These are phyloP conservation scores for Globisporangium orthogonon DNA, from an alignment of 352 stramenopile species.

Conservation along the genomic window DNA sequence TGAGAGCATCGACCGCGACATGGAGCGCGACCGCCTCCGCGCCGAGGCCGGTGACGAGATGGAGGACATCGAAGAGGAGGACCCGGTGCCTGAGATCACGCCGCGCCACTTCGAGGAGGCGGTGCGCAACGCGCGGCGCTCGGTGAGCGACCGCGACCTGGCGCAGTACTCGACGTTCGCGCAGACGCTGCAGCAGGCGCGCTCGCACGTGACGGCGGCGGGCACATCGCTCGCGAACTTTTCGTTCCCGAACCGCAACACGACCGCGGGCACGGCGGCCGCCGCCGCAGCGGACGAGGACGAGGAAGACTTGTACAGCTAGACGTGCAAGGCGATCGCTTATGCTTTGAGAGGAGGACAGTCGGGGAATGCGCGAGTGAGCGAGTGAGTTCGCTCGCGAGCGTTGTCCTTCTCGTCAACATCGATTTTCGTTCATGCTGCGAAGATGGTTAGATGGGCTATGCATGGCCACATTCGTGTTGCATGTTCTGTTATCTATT, in stretches of 20 bases:
- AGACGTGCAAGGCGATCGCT: constrained; percentile 13
- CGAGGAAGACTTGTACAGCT: constrained; percentile 98
- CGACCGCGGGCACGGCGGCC: constrained; percentile 28
- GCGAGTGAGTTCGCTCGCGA: no score
- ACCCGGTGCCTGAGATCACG: constrained; percentile 94
- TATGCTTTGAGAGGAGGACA: no score
- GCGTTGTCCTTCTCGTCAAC: no score
- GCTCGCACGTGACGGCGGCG: constrained; percentile 91
- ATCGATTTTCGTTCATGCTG: no score
- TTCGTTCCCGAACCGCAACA: constrained; percentile 88
- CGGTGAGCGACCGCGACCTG: constrained; percentile 97
- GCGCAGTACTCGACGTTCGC: constrained; percentile 87
- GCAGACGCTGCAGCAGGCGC: constrained; percentile 93
- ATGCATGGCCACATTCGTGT: no score
- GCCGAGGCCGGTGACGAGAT: constrained; percentile 87
- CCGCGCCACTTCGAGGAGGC: constrained; percentile 96
- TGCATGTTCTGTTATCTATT: no score
- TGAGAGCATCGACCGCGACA: constrained; percentile 98
- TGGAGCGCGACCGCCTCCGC: constrained; percentile 95
- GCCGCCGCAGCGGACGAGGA: constrained; percentile 83
- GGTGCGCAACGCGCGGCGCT: constrained; percentile 95
- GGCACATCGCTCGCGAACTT: constrained; percentile 95
- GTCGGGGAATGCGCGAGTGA: no score
- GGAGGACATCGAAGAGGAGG: constrained; percentile 92
- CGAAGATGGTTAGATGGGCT: no score